Evolutionary conservation across 345 rosid genomes (phyloP), one percentile per base, ranked within the genome.

Genomic region (Hibiscus tridactylites): DNA sequence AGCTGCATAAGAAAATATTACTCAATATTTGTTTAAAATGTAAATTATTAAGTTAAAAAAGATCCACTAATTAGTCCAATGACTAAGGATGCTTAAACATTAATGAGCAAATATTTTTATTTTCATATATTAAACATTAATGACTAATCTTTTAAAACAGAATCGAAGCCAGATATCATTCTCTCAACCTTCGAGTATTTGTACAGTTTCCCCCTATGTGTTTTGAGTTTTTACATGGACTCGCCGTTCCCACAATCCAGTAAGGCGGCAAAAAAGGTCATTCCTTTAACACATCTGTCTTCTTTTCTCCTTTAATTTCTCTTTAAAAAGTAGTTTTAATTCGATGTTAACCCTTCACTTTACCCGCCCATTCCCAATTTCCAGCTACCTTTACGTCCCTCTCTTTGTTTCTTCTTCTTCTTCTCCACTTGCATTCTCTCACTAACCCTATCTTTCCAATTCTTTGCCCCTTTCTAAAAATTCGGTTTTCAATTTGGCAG

Each of bases 331-430:
- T 65, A 50, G 0, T 11, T 57, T 24, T 52, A 46, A 17, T 56
- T 47, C 21, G 66, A 77, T 79, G 83, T 79, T 68, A 26, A 76
- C 72, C 65, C 2, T 35, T 64, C 29, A 17, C 61, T 71, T 42
- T 17, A 15, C 0, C 39, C 0, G 17, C 39, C 39, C 24, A 65
- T 70, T 71, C 39, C 8, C 66, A 8, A 65, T 73, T 66, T 72
- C 47, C 70, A 67, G 71, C 70, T 75, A 9, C 15, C 61, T 13
- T 31, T 28, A 8, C 28, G 11, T 65, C 17, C 42, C 42, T 37
- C 42, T 37, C 42, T 6, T 37, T 37, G 42, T 37, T 37, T 37
- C 42, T 73, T 33, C 37, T 56, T 16, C 21, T 16, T 49, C n/a
- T 13, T 28, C 53, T 16, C 9, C 42, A 49, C 59, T 21, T 9